A percentile compares a stretch with the other conserved stretches of the same genome.
Evolutionary conservation across 768 basidiomycete species (phyloP).

Genomic region (Tulasnella sp.): DNA sequence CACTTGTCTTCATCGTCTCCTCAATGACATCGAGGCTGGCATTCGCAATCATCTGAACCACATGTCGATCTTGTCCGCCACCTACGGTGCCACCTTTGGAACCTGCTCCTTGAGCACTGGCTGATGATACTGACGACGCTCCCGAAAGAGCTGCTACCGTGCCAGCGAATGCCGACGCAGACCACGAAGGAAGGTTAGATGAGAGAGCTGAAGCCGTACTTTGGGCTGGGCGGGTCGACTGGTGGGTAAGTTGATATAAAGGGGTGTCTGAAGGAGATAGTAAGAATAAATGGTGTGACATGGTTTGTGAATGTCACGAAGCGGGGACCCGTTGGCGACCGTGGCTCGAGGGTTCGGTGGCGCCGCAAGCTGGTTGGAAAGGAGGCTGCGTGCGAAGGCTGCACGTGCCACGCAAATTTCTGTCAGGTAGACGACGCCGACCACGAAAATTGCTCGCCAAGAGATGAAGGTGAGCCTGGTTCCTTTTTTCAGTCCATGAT

Average conservation of each 20-base stretch:
- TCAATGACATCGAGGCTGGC: constrained; percentile 93
- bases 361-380: background rate
- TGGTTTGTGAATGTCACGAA: too few species aligned
- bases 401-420: constrained; percentile 1
- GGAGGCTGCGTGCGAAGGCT: background rate
- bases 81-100: constrained; percentile 58
- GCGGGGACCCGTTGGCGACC: too few species aligned
- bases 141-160: constrained; percentile 83
- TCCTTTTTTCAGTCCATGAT: background rate
- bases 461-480: background rate
- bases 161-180: constrained; percentile 85
- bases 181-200: constrained; percentile 84
- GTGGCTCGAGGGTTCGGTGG: background rate
- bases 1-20: constrained; percentile 82
- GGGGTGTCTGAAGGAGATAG: constrained; percentile 85
- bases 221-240: constrained; percentile 67
- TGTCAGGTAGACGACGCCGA: background rate
- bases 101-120: constrained; percentile 31
- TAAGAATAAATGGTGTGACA: constrained; percentile 85
- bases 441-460: background rate
- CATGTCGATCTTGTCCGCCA: constrained; percentile 82
- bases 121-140: constrained; percentile 56
- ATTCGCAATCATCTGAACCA: constrained; percentile 98
- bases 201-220: constrained; percentile 63
- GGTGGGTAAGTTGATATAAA: constrained; percentile 76